Conservation (phyloP, 2,329 filamentous ascomycete genomes). For the Xylaria sp. region DNA sequence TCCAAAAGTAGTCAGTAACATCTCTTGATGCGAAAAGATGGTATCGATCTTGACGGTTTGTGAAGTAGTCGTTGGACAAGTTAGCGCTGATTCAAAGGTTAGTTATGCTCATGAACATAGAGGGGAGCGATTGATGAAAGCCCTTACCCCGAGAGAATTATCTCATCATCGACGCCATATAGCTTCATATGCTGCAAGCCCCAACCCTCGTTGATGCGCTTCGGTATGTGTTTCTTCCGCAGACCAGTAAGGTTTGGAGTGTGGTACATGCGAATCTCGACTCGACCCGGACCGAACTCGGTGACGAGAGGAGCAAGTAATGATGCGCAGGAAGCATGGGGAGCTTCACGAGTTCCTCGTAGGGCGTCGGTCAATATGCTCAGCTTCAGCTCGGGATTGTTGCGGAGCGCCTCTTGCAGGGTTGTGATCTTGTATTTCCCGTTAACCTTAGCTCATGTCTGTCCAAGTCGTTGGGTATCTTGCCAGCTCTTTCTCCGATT, state of each 20-base stretch:
- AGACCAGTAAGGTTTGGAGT: constrained; percentile 93
- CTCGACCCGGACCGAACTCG: constrained; percentile 84
- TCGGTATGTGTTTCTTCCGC: constrained; percentile 84
- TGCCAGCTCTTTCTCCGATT: constrained; percentile 87
- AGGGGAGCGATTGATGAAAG: neutral
- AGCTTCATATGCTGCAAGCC: constrained; percentile 99
- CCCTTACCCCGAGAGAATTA: constrained; percentile 86
- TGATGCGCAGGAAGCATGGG: constrained; percentile 86
- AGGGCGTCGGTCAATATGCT: constrained; percentile 93
- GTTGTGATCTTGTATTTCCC: constrained; percentile 70
- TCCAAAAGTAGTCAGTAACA: constrained; percentile 83
- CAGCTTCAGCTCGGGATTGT: constrained; percentile 79
- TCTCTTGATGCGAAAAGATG: constrained; percentile 85
- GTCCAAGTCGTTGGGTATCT: constrained; percentile 23
- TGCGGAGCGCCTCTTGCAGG: constrained; percentile 76
- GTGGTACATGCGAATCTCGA: constrained; percentile 97
- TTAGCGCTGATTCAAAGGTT: constrained; percentile 69
- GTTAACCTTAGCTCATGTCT: constrained; percentile 32
- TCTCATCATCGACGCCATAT: constrained; percentile 93
- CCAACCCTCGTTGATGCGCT: constrained; percentile 97
- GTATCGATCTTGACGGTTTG: constrained; percentile 93
- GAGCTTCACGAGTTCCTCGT: constrained; percentile 89
- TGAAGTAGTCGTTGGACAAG: constrained; percentile 93
- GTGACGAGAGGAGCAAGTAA: constrained; percentile 83
- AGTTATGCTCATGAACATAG: constrained; percentile 30